These are phyloP conservation scores for Alternaria triticina DNA, from an alignment of 2,329 filamentous ascomycete genomes.

Conservation along the genomic window DNA sequence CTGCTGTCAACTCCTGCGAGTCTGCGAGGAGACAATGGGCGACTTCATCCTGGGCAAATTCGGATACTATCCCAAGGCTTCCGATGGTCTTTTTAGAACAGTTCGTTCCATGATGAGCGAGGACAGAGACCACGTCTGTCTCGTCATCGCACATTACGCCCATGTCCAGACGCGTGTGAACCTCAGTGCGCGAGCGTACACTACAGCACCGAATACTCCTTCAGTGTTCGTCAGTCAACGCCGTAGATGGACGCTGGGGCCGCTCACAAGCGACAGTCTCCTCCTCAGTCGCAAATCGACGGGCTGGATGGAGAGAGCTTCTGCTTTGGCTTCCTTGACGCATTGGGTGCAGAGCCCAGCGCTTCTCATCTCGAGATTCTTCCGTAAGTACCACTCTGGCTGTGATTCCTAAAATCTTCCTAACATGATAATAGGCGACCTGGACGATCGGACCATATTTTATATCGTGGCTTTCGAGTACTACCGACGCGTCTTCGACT, in stretches of 20 bases:
- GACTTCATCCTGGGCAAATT: constrained; percentile 5
- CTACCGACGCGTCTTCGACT: constrained; percentile 1
- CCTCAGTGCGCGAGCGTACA: constrained; percentile 3
- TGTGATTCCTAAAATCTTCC: background rate
- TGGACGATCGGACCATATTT: background rate
- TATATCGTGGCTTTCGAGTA: background rate
- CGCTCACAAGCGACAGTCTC: constrained; percentile 5
- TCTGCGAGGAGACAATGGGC: constrained; percentile 1
- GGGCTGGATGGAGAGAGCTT: constrained; percentile 3
- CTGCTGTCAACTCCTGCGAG: constrained; percentile 4
- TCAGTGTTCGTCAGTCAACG: constrained; percentile 10
- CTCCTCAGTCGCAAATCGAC: constrained; percentile 4
- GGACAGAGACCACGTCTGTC: constrained; percentile 9
- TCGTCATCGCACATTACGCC: constrained; percentile 2
- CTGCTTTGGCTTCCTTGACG: constrained; percentile 1
- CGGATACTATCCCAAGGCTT: background rate
- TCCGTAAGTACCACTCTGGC: background rate
- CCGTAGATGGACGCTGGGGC: constrained; percentile 9
- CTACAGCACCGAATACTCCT: background rate
- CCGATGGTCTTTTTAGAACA: constrained; percentile 8
- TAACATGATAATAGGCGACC: background rate
- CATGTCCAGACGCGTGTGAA: constrained; percentile 5
- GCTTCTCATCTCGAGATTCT: background rate
- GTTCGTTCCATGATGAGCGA: constrained; percentile 9
- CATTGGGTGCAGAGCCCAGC: constrained; percentile 2